Evolutionary conservation across 78 protist genomes (phyloP), one percentile per base, ranked within the genome.

Genomic region (Protostelium mycophagum): DNA sequence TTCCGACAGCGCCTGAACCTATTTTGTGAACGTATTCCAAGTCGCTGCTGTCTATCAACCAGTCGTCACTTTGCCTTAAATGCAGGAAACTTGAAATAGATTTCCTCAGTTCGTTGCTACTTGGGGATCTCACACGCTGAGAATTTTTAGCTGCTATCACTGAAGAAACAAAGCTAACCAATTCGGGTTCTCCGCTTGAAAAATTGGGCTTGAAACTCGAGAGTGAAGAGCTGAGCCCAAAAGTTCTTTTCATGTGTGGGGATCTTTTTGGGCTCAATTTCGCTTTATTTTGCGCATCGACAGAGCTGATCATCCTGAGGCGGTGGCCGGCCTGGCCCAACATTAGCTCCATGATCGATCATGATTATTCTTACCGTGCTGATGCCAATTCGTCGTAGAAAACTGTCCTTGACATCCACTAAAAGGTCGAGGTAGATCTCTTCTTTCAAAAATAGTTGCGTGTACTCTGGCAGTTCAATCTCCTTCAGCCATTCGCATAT

Each of bases 361-460:
- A n/a, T n/a, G 73, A 51, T 5, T 25, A 16, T 25, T 16, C 73
- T 51, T 16, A 51, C 73, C 73, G 16, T 16, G 5, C 16, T 16
- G 73, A 51, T 16, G 16, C 73, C 73, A 16, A 51, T 5, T 51
- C 73, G 5, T 16, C 16, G 5, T 5, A 51, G 73, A 16, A 51
- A 51, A 51, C 73, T 16, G 5, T 88, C 94, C 85, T 92, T 91
- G 0, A 92, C 84, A 36, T 87, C 91, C n/a, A 84, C 84, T 29
- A 92, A 38, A 1, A 89, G 1, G 38, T 92, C 94, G 90, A 92
- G 85, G 84, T 87, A 88, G 35, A 92, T 92, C 63, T 92, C 94
- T 86, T 92, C 94, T 28, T 92, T 92, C 51, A 92, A 90, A 92
- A 92, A 92, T 83, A 83, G 84, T 34, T 86, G 51, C 86, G 63